A percentile compares a stretch with the other conserved stretches of the same genome.
Conservation (phyloP, 306 rosid species). For the Luffa aegyptiaca region DNA sequence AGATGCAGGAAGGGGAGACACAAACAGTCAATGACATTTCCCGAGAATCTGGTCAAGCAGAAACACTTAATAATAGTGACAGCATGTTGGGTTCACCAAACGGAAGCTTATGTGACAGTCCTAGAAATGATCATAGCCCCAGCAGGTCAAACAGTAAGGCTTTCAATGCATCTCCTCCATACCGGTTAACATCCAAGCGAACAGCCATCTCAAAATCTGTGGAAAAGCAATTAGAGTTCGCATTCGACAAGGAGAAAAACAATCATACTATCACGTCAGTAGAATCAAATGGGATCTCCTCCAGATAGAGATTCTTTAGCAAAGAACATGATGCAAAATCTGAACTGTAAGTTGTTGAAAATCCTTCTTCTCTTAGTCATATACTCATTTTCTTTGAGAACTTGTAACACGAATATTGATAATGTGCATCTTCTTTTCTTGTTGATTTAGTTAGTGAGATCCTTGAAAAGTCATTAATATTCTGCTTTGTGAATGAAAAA, state of each 20-base stretch:
- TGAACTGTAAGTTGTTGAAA: conserved; percentile 1
- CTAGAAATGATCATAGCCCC: conserved; percentile 30
- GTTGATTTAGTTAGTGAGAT: neutral
- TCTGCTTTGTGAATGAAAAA: neutral
- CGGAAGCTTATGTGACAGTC: conserved; percentile 35
- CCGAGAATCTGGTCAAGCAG: conserved; percentile 27
- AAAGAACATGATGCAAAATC: neutral
- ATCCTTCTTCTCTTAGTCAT: neutral
- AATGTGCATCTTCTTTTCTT: neutral
- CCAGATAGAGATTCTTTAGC: neutral
- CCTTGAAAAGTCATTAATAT: neutral
- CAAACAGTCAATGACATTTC: conserved; percentile 22
- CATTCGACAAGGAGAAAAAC: conserved; percentile 30
- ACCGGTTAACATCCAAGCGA: conserved; percentile 70
- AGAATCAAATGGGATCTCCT: neutral
- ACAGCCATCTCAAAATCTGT: conserved; percentile 73
- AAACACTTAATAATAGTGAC: conserved; percentile 19
- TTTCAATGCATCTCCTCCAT: conserved; percentile 90
- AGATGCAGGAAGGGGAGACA: conserved; percentile 23
- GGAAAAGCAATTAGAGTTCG: conserved; percentile 83
- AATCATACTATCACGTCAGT: neutral
- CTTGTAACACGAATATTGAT: neutral
- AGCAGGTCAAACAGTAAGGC: conserved; percentile 38
- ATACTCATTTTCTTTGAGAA: neutral
- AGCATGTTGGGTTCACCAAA: conserved; percentile 30